A percentile compares a stretch with the other conserved stretches of the same genome.
Evolutionary conservation across 495 filamentous ascomycete species (phyloP).

Genomic region (Aspergillus baeticus): DNA sequence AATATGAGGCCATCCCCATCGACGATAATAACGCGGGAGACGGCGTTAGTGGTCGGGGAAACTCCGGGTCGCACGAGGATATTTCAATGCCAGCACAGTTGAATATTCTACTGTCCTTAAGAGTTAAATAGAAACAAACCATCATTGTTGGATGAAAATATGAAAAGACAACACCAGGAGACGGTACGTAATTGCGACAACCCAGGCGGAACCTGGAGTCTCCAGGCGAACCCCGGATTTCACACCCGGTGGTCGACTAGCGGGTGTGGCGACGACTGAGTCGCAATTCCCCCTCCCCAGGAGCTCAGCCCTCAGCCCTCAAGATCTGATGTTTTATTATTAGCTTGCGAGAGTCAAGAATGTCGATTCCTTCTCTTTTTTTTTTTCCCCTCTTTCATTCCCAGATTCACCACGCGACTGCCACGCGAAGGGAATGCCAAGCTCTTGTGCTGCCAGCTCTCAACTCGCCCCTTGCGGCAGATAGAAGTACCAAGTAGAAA

Average conservation of each 20-base stretch:
- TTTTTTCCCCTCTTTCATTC: neutral
- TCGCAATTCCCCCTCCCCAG: neutral
- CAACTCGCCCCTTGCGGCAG: neutral
- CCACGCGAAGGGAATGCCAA: slow-evolving; percentile 8
- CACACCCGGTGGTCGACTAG: neutral
- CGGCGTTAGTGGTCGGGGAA: too few species aligned
- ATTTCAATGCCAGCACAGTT: too few species aligned
- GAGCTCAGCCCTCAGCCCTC: neutral
- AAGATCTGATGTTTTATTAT: neutral
- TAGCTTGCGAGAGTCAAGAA: neutral
- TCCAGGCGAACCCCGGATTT: slow-evolving; percentile 1
- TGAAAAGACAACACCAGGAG: too few species aligned
- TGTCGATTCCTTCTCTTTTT: neutral
- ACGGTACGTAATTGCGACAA: neutral
- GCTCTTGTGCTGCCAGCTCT: neutral
- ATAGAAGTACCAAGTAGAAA: too few species aligned
- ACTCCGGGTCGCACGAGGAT: too few species aligned
- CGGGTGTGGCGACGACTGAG: neutral
- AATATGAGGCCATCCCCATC: too few species aligned
- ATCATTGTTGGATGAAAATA: too few species aligned
- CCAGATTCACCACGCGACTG: slow-evolving; percentile 14
- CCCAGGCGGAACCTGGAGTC: neutral
- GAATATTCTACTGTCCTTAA: too few species aligned
- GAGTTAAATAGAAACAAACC: too few species aligned
- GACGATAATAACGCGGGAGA: too few species aligned